A percentile compares a stretch with the other conserved stretches of the same genome.
These are phyloP conservation scores for Mucor irregularis DNA, from an alignment of 371 early-diverging fungal genomes.

Conservation along the genomic window DNA sequence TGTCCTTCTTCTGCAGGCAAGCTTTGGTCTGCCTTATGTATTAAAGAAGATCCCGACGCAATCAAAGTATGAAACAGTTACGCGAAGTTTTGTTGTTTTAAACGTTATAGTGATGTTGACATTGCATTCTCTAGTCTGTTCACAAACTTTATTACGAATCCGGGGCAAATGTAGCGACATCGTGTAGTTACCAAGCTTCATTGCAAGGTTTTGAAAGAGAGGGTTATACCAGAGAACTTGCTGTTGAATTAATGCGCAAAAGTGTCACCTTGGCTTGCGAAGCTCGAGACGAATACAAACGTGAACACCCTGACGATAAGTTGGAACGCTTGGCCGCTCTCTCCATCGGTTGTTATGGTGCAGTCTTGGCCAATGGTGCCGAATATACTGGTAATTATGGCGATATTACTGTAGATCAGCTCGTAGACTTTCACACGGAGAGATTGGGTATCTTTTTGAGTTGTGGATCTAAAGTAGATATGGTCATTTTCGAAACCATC, in stretches of 20 bases:
- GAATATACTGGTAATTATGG: conserved; percentile 65
- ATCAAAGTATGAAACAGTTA: conserved; percentile 35
- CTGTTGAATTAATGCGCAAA: conserved; percentile 32
- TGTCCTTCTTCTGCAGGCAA: conserved; percentile 17
- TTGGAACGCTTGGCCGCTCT: conserved; percentile 39
- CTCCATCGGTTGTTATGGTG: conserved; percentile 63
- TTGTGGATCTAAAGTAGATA: conserved; percentile 33
- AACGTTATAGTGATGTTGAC: not conserved
- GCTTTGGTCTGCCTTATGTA: conserved; percentile 52
- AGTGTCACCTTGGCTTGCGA: conserved; percentile 43
- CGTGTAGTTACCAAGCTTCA: conserved; percentile 54
- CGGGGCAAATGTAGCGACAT: conserved; percentile 50
- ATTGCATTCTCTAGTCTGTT: conserved; percentile 38
- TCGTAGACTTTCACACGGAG: conserved; percentile 48
- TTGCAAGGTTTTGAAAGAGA: conserved; percentile 36
- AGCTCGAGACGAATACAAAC: conserved; percentile 38
- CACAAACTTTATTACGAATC: conserved; percentile 49
- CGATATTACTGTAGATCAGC: conserved; percentile 19
- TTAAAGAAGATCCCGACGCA: conserved; percentile 46
- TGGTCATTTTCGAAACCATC: conserved; percentile 64
- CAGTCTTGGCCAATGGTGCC: conserved; percentile 56
- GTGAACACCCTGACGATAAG: conserved; percentile 18
- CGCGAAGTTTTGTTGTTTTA: not conserved
- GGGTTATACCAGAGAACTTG: conserved; percentile 31
- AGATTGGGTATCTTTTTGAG: conserved; percentile 36